Base-by-base conservation (phyloP, 108 stramenopile genomes). In the Cylindrotheca closterium region DNA sequence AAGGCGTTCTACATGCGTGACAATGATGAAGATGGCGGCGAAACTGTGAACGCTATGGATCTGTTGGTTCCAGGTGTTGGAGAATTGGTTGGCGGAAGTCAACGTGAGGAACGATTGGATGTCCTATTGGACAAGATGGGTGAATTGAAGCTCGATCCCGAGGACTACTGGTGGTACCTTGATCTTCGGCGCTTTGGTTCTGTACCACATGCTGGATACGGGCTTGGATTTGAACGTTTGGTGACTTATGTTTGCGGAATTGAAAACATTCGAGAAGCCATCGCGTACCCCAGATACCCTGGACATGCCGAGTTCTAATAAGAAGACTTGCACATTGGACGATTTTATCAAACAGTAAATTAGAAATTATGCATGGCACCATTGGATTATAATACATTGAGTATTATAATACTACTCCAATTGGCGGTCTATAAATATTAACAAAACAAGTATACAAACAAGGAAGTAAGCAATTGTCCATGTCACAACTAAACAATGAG, bases 1-100 rank as follows among this genome's bases (percentile, higher is more conserved):
- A 99, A 99, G 81, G 96, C 99, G 3, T 99, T 99, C 64, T 99
- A 99, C 83, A 99, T 99, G 99, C 75, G 98, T 23, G 94, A 97
- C 68, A 98, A 97, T 59, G 96, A 95, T 51, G 88, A 91, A 47
- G 97, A 96, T 75, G 81, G 88, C 42, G 95, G 97, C 22, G 92
- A 96, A 67, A 98, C 98, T 4, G 99, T 99, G 18, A 96, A 92
- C 57, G 97, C 97, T 19, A 97, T 99, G 88, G 99, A 99, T 67
- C 75, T 99, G 67, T 88, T 99, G 26, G 98, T 98, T 28, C 99
- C 99, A 19, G 96, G 98, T 22, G 95, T 99, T 25, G 99, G 99
- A 48, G 99, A 99, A 72, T 78, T 99, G 33, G 88, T 98, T n/a
- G 99, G 98, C 27, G 99, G 99, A 45, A 95, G 93, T 71, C 97